Evolutionary conservation across 805 yeast genomes (phyloP), one percentile per base, ranked within the genome.

Genomic region (Yarrowia deformans): DNA sequence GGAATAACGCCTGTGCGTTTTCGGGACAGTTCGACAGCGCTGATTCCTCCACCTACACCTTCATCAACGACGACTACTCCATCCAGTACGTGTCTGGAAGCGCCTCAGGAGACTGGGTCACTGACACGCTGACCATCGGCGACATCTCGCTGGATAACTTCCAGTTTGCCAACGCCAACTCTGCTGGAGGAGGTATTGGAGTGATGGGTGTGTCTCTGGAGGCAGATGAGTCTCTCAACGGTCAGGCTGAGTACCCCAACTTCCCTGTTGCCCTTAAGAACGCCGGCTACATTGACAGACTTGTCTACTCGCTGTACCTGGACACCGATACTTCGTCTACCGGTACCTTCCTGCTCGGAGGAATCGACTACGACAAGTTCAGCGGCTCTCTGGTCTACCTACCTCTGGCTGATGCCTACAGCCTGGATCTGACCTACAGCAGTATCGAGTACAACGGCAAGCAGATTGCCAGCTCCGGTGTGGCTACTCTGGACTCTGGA

Each of bases 151-250:
- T 90, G 12, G 72, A 80, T 0, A 78, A 80, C 68, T 78, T 89
- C 50, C 85, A 90, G 14, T 84, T 91, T 77, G 97, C 93, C 1
- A 85, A 90, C 34, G 92, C 89, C 12, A 86, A 87, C 75, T 78
- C 81, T 14, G 84, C 81, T 76, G 81, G 84, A 40, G 76, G 84
- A 58, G 81, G 77, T 73, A 73, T 81, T 71, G 73, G 74, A 96
- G 97, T 67, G 73, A 77, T 54, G 71, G 70, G 76, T 76, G 9
- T 70, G 72, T 8, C 60, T 39, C 37, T 68, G 58, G 42, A 71
- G 34, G 14, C 74, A 75, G 40, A 71, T 67, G 76, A 78, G 18
- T 70, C 73, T 5, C 60, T 50, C 29, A 70, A 72, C 13, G 67
- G 63, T 46, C 72, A 48, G 43, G 7, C 10, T 18, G 3, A 3